These are phyloP conservation scores for Cercospora berteroae DNA, from an alignment of 2,329 filamentous ascomycete species.

Conservation along the genomic window DNA sequence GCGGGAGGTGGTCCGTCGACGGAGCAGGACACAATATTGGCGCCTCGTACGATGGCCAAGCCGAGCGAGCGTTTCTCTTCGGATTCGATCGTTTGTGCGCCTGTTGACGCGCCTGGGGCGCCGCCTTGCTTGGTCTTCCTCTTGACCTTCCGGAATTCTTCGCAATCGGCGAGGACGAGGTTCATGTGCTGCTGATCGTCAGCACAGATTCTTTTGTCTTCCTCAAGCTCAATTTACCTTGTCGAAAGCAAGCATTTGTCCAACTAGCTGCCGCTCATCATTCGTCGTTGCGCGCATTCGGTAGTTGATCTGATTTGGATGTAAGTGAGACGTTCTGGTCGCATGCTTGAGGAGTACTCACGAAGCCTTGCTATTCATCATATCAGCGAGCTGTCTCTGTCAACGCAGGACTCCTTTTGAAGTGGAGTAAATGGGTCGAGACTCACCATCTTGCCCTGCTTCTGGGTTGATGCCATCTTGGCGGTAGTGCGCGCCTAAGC, in stretches of 20 bases:
- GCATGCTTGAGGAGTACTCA: slow-evolving; percentile 45
- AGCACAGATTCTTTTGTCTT: slow-evolving; percentile 16
- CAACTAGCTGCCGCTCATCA: slow-evolving; percentile 93
- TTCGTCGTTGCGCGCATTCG: slow-evolving; percentile 96
- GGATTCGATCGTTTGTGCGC: slow-evolving; percentile 64
- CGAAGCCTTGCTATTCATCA: slow-evolving; percentile 60
- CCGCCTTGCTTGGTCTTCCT: slow-evolving; percentile 74
- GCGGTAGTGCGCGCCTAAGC: slow-evolving; percentile 39
- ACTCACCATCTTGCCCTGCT: slow-evolving; percentile 99
- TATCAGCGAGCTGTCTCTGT: slow-evolving; percentile 46
- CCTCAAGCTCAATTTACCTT: slow-evolving; percentile 60
- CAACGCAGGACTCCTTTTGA: slow-evolving; percentile 41
- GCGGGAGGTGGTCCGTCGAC: slow-evolving; percentile 94
- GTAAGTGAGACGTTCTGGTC: slow-evolving; percentile 21
- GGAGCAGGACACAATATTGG: slow-evolving; percentile 89
- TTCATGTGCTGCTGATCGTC: slow-evolving; percentile 80
- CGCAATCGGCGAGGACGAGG: slow-evolving; percentile 94
- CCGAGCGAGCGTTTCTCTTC: slow-evolving; percentile 98
- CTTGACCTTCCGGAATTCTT: slow-evolving; percentile 93
- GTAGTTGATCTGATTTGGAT: slow-evolving; percentile 80
- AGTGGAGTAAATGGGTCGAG: slow-evolving; percentile 19
- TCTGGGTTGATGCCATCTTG: slow-evolving; percentile 53
- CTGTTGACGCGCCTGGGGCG: slow-evolving; percentile 59
- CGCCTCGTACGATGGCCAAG: slow-evolving; percentile 88
- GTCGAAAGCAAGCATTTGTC: slow-evolving; percentile 97